A percentile compares a stretch with the other conserved stretches of the same genome.
These are phyloP conservation scores for Tricladium varicosporioides DNA, from an alignment of 2,329 filamentous ascomycete species.

Conservation along the genomic window DNA sequence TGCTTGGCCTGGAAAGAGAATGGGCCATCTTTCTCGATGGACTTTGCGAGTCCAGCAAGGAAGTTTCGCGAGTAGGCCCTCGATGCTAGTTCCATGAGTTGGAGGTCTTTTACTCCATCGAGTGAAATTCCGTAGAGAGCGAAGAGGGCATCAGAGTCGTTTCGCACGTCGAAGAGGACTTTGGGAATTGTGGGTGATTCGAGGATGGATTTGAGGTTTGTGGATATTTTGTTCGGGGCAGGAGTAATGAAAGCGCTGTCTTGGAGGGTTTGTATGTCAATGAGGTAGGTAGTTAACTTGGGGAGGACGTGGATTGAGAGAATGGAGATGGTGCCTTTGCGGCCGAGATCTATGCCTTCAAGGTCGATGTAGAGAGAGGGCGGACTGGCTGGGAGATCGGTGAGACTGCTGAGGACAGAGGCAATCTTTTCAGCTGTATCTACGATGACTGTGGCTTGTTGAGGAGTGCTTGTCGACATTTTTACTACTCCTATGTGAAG, in stretches of 20 bases:
- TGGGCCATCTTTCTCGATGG: slow-evolving; percentile 34
- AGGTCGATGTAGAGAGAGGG: slow-evolving; percentile 43
- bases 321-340: slow-evolving; percentile 42
- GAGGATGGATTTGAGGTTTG: slow-evolving; percentile 41
- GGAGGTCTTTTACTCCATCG: slow-evolving; percentile 48
- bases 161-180: slow-evolving; percentile 57
- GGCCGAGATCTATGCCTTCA: slow-evolving; percentile 42
- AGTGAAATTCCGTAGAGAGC: slow-evolving; percentile 43
- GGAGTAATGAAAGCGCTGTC: slow-evolving; percentile 35
- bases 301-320: too few relatives aligned
- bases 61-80: slow-evolving; percentile 24
- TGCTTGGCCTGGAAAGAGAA: neutral
- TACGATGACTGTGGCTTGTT: too few relatives aligned
- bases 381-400: slow-evolving; percentile 9
- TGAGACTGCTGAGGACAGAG: too few relatives aligned
- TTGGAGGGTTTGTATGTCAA: slow-evolving; percentile 42
- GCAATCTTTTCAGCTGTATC: too few relatives aligned
- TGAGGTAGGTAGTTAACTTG: slow-evolving; percentile 32
- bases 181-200: slow-evolving; percentile 45
- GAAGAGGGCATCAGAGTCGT: slow-evolving; percentile 55
- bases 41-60: slow-evolving; percentile 39
- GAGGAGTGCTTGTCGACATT: too few relatives aligned
- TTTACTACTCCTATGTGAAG: too few relatives aligned
- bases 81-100: slow-evolving; percentile 53
- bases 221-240: slow-evolving; percentile 24